Percentiles rank a stretch among this genome's conserved stretches.
phyloP scores from a whole-genome alignment of 2,329 filamentous ascomycete species.

The Fusarium ramigenum region DNA sequence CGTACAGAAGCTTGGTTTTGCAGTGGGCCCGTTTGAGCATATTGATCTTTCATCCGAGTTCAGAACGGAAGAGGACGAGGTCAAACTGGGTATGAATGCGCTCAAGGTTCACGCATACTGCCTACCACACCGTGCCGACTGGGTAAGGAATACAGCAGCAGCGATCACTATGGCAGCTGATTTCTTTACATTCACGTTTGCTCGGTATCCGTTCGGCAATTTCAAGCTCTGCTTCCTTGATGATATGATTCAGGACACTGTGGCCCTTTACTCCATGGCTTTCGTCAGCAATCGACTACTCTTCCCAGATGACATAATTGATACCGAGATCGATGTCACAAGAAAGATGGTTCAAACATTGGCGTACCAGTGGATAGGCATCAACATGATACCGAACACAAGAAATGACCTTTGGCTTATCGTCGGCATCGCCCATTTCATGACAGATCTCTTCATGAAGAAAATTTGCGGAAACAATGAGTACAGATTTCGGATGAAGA shows the following conservation, averaged over 20 bases:
- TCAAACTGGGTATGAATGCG: slow-evolving; percentile 87
- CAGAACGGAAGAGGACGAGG: slow-evolving; percentile 89
- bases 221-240: slow-evolving; percentile 97
- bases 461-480: slow-evolving; percentile 94
- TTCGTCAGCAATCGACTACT: slow-evolving; percentile 88
- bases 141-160: slow-evolving; percentile 87
- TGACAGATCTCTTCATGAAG: slow-evolving; percentile 93
- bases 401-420: slow-evolving; percentile 88
- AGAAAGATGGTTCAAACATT: slow-evolving; percentile 83
- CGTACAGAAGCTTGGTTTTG: slow-evolving; percentile 91
- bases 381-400: slow-evolving; percentile 87
- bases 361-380: slow-evolving; percentile 92
- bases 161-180: slow-evolving; percentile 90
- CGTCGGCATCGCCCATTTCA: slow-evolving; percentile 90
- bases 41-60: slow-evolving; percentile 87
- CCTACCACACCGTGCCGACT: slow-evolving; percentile 81
- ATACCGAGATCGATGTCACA: slow-evolving; percentile 84
- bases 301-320: slow-evolving; percentile 85
- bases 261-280: slow-evolving; percentile 82
- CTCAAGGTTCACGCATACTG: slow-evolving; percentile 93
- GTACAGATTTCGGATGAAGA: slow-evolving; percentile 89
- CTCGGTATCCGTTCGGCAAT: slow-evolving; percentile 88
- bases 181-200: slow-evolving; percentile 87
- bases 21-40: slow-evolving; percentile 93
- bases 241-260: slow-evolving; percentile 79